Evolutionary conservation across 495 filamentous ascomycete species (phyloP).

Genomic region (Hyaloscypha hepaticicola): DNA sequence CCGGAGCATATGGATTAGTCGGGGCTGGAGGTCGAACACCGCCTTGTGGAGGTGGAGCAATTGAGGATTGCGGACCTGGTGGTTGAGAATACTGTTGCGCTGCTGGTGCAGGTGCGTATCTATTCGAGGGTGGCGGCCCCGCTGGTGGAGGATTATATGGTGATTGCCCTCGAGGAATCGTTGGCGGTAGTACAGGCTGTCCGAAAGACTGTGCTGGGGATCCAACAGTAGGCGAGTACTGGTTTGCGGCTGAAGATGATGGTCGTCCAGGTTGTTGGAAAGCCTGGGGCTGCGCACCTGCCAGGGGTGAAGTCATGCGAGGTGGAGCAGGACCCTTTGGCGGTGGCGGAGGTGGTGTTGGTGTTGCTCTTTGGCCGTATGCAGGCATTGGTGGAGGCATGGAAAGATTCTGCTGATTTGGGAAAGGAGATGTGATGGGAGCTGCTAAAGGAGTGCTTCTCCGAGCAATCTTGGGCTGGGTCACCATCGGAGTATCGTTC

Average conservation of each 20-base stretch:
- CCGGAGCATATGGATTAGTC: constrained; percentile 61
- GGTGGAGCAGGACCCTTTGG: constrained; percentile 54
- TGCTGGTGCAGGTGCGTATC: constrained; percentile 82
- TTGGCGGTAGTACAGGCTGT: constrained; percentile 48
- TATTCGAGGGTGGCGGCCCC: constrained; percentile 69
- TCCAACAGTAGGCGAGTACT: constrained; percentile 66
- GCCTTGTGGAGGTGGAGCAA: constrained; percentile 52
- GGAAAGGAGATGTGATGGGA: constrained; percentile 65
- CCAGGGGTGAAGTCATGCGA: constrained; percentile 53
- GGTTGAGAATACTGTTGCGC: constrained; percentile 48
- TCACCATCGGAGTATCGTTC: constrained; percentile 93
- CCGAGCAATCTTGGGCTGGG: constrained; percentile 67
- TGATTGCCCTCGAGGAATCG: constrained; percentile 73
- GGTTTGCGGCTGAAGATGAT: constrained; percentile 61
- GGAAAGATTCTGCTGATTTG: constrained; percentile 50
- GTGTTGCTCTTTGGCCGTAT: constrained; percentile 41
- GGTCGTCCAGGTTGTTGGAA: constrained; percentile 50
- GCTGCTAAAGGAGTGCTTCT: constrained; percentile 66
- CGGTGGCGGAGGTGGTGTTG: constrained; percentile 55
- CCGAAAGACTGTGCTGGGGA: constrained; percentile 43
- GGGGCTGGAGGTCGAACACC: constrained; percentile 43
- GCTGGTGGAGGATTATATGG: constrained; percentile 85
- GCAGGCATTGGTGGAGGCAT: constrained; percentile 48
- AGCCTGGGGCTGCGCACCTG: constrained; percentile 47
- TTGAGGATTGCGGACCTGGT: constrained; percentile 41